Evolutionary conservation across 2,329 filamentous ascomycete species (phyloP).

Genomic region (Fusarium sp.): DNA sequence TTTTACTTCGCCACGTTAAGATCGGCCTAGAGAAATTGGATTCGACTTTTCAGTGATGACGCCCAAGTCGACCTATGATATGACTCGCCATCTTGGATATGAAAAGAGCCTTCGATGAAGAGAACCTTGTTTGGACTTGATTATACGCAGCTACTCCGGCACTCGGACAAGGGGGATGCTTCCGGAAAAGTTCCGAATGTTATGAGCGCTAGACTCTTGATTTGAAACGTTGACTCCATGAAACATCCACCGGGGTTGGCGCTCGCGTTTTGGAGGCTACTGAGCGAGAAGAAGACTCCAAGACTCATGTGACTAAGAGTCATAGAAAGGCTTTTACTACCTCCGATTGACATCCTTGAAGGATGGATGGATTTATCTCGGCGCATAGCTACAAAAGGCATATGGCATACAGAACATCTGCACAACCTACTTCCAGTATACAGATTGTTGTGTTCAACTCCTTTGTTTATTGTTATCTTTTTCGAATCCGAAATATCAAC

Average conservation of each 20-base stretch:
- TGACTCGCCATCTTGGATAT: not conserved
- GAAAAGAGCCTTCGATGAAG: not conserved
- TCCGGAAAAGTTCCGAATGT: not conserved
- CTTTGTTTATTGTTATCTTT: not conserved
- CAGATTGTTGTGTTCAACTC: not conserved
- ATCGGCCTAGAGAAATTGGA: not conserved
- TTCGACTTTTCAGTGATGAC: too few relatives aligned
- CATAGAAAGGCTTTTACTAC: not conserved
- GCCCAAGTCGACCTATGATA: not conserved
- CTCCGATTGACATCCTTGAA: too few relatives aligned
- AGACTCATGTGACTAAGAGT: not conserved
- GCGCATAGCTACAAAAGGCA: not conserved
- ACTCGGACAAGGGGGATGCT: not conserved
- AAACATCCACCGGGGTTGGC: not conserved
- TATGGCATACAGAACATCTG: slow-evolving; percentile 2
- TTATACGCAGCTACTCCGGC: not conserved
- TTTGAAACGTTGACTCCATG: too few relatives aligned
- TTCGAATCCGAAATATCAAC: not conserved
- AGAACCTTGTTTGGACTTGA: not conserved
- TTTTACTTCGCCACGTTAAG: not conserved
- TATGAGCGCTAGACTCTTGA: not conserved
- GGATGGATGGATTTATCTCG: not conserved
- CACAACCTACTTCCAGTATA: not conserved
- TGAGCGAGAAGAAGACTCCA: not conserved
- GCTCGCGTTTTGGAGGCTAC: too few relatives aligned